A percentile compares a stretch with the other conserved stretches of the same genome.
Evolutionary conservation across 257 asterid genomes (phyloP).

Genomic region (Fraxinus pennsylvanica): DNA sequence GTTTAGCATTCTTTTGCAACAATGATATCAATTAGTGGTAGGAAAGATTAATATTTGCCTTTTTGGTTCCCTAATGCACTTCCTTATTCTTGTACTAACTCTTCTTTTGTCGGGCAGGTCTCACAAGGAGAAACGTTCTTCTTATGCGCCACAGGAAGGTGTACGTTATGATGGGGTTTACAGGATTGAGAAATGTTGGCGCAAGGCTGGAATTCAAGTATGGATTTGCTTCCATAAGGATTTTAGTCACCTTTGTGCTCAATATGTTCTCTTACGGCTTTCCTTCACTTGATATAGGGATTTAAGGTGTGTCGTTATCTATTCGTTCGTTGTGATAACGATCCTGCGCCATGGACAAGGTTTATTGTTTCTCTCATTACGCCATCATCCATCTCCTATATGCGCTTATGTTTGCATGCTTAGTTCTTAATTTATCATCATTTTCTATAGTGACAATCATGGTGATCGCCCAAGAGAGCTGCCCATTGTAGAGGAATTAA

Average conservation of each 20-base stretch:
- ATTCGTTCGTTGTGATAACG: constrained; percentile 94
- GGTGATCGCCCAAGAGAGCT: constrained; percentile 84
- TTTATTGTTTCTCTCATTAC: constrained; percentile 26
- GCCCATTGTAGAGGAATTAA: constrained; percentile 62
- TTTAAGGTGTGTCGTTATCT: constrained; percentile 78
- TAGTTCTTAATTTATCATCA: constrained; percentile 17
- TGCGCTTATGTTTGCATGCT: constrained; percentile 6
- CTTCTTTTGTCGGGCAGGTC: constrained; percentile 49
- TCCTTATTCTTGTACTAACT: background rate
- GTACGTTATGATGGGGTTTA: constrained; percentile 91
- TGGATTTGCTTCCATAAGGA: constrained; percentile 5
- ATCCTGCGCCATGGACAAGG: constrained; percentile 97
- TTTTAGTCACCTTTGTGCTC: constrained; percentile 11
- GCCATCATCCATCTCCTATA: background rate
- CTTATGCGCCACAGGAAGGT: constrained; percentile 78
- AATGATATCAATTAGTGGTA: background rate
- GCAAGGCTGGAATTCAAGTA: constrained; percentile 76
- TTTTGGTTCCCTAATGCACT: background rate
- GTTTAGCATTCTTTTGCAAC: background rate
- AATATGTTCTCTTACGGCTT: constrained; percentile 16
- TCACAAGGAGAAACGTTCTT: constrained; percentile 79
- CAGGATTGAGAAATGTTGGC: constrained; percentile 93
- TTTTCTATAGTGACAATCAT: constrained; percentile 54
- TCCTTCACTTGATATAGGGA: constrained; percentile 50
- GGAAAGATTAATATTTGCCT: background rate